These are phyloP conservation scores for Phaeosphaeria sp. DNA, from an alignment of 2,329 filamentous ascomycete genomes.

Conservation along the genomic window DNA sequence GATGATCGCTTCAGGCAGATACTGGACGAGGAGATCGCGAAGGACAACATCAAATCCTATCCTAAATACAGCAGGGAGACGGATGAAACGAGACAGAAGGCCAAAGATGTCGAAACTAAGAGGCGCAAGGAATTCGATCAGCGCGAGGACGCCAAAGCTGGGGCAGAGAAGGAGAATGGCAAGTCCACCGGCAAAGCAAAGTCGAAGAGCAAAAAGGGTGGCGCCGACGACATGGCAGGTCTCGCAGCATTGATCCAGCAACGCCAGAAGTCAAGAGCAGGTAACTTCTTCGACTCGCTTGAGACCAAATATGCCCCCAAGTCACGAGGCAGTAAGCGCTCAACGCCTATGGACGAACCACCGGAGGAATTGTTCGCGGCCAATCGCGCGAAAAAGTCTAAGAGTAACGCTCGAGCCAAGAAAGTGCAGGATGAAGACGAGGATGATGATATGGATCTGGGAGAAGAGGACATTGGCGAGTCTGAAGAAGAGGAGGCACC, in stretches of 20 bases:
- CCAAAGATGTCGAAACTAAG: constrained; percentile 44
- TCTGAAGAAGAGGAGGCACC: constrained; percentile 32
- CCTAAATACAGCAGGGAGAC: constrained; percentile 74
- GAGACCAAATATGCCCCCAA: constrained; percentile 47
- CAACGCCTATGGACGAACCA: constrained; percentile 58
- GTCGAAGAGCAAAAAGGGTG: constrained; percentile 55
- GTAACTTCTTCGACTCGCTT: constrained; percentile 44
- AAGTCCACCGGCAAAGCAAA: constrained; percentile 34
- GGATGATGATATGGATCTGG: constrained; percentile 28
- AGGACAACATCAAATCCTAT: constrained; percentile 70
- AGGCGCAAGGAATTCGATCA: constrained; percentile 58
- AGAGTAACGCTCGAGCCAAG: constrained; percentile 18
- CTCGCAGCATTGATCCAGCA: constrained; percentile 48
- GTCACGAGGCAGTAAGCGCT: constrained; percentile 55
- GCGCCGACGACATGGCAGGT: constrained; percentile 42
- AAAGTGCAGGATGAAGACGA: constrained; percentile 27
- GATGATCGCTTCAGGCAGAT: constrained; percentile 83
- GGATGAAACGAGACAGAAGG: constrained; percentile 35
- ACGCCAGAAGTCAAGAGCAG: constrained; percentile 42
- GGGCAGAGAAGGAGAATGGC: constrained; percentile 67
- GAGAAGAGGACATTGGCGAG: constrained; percentile 34
- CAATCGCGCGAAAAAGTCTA: constrained; percentile 40
- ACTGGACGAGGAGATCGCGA: constrained; percentile 80
- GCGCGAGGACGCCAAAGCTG: constrained; percentile 58
- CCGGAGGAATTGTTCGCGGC: constrained; percentile 67